Evolutionary conservation across 2,329 filamentous ascomycete genomes (phyloP).

Genomic region (Diaporthe aspalathi): DNA sequence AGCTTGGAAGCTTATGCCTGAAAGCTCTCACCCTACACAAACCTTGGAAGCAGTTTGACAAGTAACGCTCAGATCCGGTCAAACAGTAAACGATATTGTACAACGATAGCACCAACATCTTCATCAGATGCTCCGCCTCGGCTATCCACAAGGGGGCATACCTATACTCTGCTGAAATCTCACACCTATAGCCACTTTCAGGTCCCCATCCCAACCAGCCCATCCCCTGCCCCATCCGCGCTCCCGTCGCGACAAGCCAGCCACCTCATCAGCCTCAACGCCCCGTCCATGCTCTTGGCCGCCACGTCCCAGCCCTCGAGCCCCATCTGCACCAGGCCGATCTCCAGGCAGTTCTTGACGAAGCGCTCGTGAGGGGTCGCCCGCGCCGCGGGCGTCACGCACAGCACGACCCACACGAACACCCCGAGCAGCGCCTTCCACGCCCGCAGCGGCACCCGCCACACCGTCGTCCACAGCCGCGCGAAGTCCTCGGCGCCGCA

Average conservation of each 20-base stretch:
- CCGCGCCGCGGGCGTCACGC: conserved; percentile 55
- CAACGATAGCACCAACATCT: not conserved
- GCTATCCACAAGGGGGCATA: not conserved
- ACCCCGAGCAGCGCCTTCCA: conserved; percentile 62
- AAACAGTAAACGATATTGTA: not conserved
- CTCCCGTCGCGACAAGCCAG: conserved; percentile 45
- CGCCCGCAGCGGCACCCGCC: conserved; percentile 57
- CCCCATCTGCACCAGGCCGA: conserved; percentile 57
- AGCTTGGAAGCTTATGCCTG: no score
- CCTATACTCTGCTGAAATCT: not conserved
- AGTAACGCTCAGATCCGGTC: no score
- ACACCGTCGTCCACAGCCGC: conserved; percentile 59
- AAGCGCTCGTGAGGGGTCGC: conserved; percentile 55
- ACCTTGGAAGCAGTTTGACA: no score
- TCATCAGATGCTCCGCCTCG: not conserved
- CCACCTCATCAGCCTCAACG: conserved; percentile 57
- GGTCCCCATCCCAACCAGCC: not conserved
- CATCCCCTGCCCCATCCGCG: conserved; percentile 21
- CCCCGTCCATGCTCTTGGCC: conserved; percentile 50
- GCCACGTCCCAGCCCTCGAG: conserved; percentile 62
- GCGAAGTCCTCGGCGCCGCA: conserved; percentile 55
- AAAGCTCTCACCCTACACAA: no score
- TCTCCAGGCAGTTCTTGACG: conserved; percentile 58
- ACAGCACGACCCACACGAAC: conserved; percentile 60
- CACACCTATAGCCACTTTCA: not conserved